Base-by-base conservation (phyloP, 2,329 filamentous ascomycete genomes). In the Colletotrichum neosansevieriae region DNA sequence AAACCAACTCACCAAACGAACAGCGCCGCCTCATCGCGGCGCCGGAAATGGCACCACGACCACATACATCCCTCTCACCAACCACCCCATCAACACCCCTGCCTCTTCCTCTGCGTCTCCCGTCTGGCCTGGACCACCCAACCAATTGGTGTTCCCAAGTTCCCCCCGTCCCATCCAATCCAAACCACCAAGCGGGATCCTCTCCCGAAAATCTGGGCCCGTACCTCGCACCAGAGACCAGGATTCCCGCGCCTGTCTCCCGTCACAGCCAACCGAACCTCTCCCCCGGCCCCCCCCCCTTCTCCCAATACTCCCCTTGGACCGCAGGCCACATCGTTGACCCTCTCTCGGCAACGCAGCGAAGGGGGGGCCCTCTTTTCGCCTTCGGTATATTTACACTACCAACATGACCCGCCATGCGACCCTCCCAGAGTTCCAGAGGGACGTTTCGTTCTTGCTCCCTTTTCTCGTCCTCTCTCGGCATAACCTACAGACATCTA, bases 121-220 rank as follows among this genome's bases (percentile, higher is more conserved):
- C 32, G 17, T 36, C 7, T 42, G 38, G 17, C 29, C 47, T 44
- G 36, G 54, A 24, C 54, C 54, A 44, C 54, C 56, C 45, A 51
- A 19, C 63, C 45, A 21, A 21, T 57, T 42, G 19, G 47, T 4
- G 13, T 38, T 38, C 11, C 36, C 36, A 38, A 2, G 4, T 12
- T 38, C 36, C 36, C 36, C 36, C 12, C 2, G 11, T 32, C 38
- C 36, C 47, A n/a, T 17, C 45, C 49, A 53, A 17, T 34, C 49
- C 21, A 60, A 64, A 42, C 59, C 51, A 38, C 32, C 54, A 47
- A 44, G 21, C 54, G 60, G 40, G 49, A 65, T 56, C 32, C n/a
- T 50, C 65, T 49, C 21, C 61, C 65, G 54, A 50, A 58, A 40
- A 59, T 49, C 61, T 59, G 54, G 47, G 60, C 60, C n/a, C 24